A percentile compares a stretch with the other conserved stretches of the same genome.
These are phyloP conservation scores for Dothideomycetes sp. DNA, from an alignment of 2,329 filamentous ascomycete genomes.

Conservation along the genomic window DNA sequence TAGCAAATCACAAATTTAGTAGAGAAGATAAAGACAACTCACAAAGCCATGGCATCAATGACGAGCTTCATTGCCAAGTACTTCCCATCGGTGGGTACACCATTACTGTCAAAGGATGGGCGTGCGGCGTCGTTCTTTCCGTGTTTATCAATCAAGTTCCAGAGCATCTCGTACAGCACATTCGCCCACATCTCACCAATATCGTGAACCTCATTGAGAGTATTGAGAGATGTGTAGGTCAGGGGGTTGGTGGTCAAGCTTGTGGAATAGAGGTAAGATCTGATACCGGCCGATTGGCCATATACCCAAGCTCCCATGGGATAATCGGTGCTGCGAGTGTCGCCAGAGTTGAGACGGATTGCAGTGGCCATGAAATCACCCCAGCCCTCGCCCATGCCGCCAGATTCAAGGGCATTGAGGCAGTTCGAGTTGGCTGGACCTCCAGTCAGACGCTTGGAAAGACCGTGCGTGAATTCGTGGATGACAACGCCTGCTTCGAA, in stretches of 20 bases:
- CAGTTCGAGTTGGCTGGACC: conserved; percentile 44
- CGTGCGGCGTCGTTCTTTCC: conserved; percentile 36
- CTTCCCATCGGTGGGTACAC: conserved; percentile 42
- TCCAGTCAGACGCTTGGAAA: conserved; percentile 49
- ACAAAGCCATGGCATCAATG: conserved; percentile 37
- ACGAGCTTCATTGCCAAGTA: conserved; percentile 44
- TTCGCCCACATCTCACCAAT: conserved; percentile 44
- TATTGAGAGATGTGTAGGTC: conserved; percentile 30
- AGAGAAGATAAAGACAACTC: too few species aligned
- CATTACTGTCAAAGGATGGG: conserved; percentile 31
- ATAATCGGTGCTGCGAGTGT: conserved; percentile 38
- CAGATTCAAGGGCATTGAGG: conserved; percentile 35
- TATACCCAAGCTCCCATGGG: conserved; percentile 41
- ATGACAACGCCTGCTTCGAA: conserved; percentile 51
- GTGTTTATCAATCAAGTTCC: conserved; percentile 47
- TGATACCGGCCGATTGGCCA: conserved; percentile 35
- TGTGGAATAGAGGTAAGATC: conserved; percentile 42
- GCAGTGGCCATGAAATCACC: conserved; percentile 45
- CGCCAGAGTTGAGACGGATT: conserved; percentile 34
- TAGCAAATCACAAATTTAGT: background rate
- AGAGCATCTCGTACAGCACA: conserved; percentile 45
- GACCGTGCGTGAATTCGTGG: conserved; percentile 44
- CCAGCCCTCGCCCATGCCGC: conserved; percentile 51
- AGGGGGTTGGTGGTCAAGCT: conserved; percentile 38
- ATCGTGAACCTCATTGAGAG: conserved; percentile 28